Evolutionary conservation across 106 monocot species (phyloP).

Genomic region (Apostasia shenzhenica): DNA sequence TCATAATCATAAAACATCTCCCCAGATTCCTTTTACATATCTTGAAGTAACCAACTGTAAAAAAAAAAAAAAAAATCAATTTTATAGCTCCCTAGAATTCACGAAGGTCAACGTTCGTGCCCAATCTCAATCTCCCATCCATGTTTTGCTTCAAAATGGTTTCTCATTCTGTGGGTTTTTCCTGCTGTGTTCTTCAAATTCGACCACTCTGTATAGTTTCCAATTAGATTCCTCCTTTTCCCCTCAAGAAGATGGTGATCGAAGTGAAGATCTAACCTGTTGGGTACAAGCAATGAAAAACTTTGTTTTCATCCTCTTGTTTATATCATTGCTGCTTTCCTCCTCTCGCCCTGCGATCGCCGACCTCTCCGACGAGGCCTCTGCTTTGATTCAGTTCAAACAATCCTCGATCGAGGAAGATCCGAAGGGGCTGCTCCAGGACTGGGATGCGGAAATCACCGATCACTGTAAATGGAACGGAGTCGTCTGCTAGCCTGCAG

Average conservation of each 20-base stretch:
- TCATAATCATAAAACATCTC: not conserved
- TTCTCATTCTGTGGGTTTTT: no score
- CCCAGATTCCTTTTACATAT: not conserved
- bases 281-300: conserved; percentile 14
- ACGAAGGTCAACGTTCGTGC: conserved; percentile 1
- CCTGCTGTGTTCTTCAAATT: no score
- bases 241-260: no score
- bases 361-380: conserved; percentile 16
- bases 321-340: conserved; percentile 8
- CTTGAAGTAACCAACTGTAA: not conserved
- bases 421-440: conserved; percentile 15
- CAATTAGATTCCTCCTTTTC: no score
- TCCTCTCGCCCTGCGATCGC: conserved; percentile 4
- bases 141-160: not conserved
- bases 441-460: conserved; percentile 22
- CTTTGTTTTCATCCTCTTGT: conserved; percentile 13
- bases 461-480: conserved; percentile 32
- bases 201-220: no score
- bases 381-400: conserved; percentile 38
- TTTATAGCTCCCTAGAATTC: conserved; percentile 1
- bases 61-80: not conserved
- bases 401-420: conserved; percentile 24
- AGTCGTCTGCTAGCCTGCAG: conserved; percentile 25
- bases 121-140: not conserved
- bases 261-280: not conserved